Conservation (phyloP, 2,329 filamentous ascomycete species). For the Colletotrichum endophyticum region DNA sequence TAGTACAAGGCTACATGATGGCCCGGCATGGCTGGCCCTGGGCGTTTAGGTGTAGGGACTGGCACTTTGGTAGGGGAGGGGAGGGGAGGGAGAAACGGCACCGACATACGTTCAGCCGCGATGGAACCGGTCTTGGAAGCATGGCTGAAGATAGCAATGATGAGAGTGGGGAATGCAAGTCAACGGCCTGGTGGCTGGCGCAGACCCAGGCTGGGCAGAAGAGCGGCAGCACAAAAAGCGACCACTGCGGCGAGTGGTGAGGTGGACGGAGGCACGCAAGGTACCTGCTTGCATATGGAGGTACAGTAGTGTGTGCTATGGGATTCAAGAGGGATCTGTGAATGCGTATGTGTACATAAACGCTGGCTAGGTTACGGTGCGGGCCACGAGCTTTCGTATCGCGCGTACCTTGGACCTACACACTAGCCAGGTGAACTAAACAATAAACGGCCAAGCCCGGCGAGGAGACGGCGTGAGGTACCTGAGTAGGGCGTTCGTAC, state of each 20-base stretch:
- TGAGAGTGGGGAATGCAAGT: conserved; percentile 15
- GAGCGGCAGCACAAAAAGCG: not conserved
- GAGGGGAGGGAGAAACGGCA: conserved; percentile 11
- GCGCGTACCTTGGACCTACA: not conserved
- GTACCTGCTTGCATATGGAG: conserved; percentile 11
- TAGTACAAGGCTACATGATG: not conserved
- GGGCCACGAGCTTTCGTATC: conserved; percentile 12
- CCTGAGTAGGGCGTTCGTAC: conserved; percentile 8
- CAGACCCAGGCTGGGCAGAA: not conserved
- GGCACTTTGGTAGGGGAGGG: not conserved
- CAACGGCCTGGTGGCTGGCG: conserved; percentile 15
- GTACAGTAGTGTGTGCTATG: conserved; percentile 18
- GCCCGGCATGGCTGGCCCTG: not conserved
- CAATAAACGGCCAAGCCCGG: conserved; percentile 1
- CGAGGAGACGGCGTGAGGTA: conserved; percentile 14
- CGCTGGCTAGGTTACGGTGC: not conserved
- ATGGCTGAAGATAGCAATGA: conserved; percentile 17
- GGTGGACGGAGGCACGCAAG: conserved; percentile 7
- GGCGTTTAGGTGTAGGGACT: not conserved
- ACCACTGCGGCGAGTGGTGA: not conserved
- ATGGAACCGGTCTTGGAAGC: conserved; percentile 17
- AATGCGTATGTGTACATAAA: not conserved
- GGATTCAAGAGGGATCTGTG: conserved; percentile 16
- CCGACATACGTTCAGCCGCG: conserved; percentile 16
- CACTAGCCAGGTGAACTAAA: conserved; percentile 7